A percentile compares a stretch with the other conserved stretches of the same genome.
phyloP scores from a whole-genome alignment of 169 alveolate species.

The Eimeria acervulina region DNA sequence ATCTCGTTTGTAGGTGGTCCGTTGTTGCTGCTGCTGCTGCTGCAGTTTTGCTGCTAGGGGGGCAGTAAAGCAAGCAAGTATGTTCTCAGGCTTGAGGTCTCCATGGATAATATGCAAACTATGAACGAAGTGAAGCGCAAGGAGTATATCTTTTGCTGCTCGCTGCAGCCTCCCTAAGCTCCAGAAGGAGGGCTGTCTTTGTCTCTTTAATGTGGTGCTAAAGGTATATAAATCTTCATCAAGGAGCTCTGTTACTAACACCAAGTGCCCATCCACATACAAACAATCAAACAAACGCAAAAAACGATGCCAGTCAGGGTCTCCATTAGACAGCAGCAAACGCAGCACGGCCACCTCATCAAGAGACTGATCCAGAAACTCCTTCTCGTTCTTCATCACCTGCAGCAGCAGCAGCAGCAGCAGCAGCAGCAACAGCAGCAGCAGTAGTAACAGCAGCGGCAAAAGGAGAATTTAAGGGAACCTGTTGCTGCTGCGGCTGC shows the following conservation, averaged over 20 bases:
- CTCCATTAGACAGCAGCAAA: constrained; percentile 91
- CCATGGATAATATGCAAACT: constrained; percentile 93
- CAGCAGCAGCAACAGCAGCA: neutral
- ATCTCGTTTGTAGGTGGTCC: neutral
- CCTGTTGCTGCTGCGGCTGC: neutral
- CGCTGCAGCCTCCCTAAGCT: constrained; percentile 60
- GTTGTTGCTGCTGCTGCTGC: constrained; percentile 26
- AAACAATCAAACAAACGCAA: constrained; percentile 93
- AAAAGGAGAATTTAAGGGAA: neutral
- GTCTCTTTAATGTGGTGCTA: constrained; percentile 67
- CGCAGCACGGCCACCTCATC: constrained; percentile 95
- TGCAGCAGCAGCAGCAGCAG: constrained; percentile 87
- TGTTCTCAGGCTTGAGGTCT: constrained; percentile 98
- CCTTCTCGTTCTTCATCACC: constrained; percentile 96
- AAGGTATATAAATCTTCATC: constrained; percentile 88
- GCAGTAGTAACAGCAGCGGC: neutral
- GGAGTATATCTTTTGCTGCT: constrained; percentile 89
- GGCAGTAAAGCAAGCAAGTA: constrained; percentile 88
- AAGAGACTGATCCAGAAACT: constrained; percentile 94
- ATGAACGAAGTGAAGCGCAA: constrained; percentile 91
- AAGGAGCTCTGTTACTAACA: constrained; percentile 96
- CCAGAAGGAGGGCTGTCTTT: constrained; percentile 71
- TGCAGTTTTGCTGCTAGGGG: constrained; percentile 27
- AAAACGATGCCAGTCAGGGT: constrained; percentile 90
- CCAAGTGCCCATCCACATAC: constrained; percentile 96